phyloP scores from a whole-genome alignment of 805 yeast species.

The Kodamaea leandrae region DNA sequence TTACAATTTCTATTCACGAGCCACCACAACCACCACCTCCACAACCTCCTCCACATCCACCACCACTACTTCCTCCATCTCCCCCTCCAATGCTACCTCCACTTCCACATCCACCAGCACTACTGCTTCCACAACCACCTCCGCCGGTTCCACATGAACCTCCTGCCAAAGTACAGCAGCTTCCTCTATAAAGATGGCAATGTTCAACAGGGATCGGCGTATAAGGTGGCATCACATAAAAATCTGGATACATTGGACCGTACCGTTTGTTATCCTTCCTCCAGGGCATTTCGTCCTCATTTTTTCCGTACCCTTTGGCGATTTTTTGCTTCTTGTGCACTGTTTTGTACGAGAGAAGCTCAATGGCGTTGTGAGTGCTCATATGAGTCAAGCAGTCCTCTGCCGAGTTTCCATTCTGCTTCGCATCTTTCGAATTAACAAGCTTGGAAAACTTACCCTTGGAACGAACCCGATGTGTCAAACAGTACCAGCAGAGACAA shows the following conservation, averaged over 20 bases:
- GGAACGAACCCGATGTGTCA: not conserved
- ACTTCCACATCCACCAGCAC: not conserved
- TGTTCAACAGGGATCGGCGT: not conserved
- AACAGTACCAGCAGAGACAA: conserved; percentile 14
- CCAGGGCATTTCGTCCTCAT: conserved; percentile 5
- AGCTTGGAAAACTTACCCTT: not conserved
- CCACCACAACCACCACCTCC: no score
- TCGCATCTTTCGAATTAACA: not conserved
- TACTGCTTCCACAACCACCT: conserved; percentile 2
- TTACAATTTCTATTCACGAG: no score
- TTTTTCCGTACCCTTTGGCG: not conserved
- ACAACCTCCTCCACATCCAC: no score
- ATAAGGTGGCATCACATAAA: conserved; percentile 1
- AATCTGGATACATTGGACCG: conserved; percentile 1
- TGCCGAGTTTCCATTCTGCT: not conserved
- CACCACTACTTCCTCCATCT: conserved; percentile 1
- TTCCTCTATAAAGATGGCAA: not conserved
- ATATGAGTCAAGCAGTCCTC: not conserved
- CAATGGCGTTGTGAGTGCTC: conserved; percentile 6
- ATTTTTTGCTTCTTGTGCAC: not conserved
- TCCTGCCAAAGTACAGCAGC: not conserved
- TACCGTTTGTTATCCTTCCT: not conserved
- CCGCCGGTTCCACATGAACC: conserved; percentile 1
- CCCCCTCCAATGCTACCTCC: conserved; percentile 2
- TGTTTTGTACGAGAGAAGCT: not conserved